Percentiles rank a stretch among this genome's conserved stretches.
Conservation (phyloP, 768 basidiomycete genomes). For the Termitomyces bulborhizus region DNA sequence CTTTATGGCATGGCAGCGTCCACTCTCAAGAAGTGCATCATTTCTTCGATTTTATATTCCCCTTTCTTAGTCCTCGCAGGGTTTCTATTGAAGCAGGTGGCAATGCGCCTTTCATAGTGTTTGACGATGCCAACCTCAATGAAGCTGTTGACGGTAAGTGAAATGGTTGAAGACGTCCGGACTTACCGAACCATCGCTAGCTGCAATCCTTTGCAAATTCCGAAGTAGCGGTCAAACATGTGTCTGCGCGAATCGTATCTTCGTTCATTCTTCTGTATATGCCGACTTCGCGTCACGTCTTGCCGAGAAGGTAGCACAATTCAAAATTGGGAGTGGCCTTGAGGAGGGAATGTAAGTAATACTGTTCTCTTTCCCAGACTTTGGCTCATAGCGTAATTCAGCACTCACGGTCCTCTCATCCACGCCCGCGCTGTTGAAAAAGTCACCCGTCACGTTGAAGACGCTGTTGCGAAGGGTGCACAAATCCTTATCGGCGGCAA, state of each 20-base stretch:
- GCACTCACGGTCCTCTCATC: slow-evolving; percentile 94
- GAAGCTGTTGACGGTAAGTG: slow-evolving; percentile 76
- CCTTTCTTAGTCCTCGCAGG: slow-evolving; percentile 17
- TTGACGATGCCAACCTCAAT: slow-evolving; percentile 92
- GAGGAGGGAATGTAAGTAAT: slow-evolving; percentile 61
- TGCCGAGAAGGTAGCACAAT: slow-evolving; percentile 72
- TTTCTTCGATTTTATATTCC: neutral
- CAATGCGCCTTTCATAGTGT: slow-evolving; percentile 95
- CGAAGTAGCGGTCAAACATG: slow-evolving; percentile 79
- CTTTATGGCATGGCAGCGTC: slow-evolving; percentile 67
- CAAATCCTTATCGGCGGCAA: slow-evolving; percentile 89
- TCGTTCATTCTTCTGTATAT: slow-evolving; percentile 86
- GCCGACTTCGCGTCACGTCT: slow-evolving; percentile 89
- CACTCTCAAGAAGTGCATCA: slow-evolving; percentile 73
- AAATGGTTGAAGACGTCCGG: neutral
- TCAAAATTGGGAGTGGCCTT: slow-evolving; percentile 87
- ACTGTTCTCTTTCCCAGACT: too few relatives aligned
- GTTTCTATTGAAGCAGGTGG: slow-evolving; percentile 87
- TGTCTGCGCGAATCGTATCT: slow-evolving; percentile 86
- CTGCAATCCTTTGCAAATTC: slow-evolving; percentile 76
- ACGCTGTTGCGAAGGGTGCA: slow-evolving; percentile 82
- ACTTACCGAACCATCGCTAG: slow-evolving; percentile 24
- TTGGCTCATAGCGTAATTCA: slow-evolving; percentile 18
- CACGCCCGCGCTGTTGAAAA: slow-evolving; percentile 83
- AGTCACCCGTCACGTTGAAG: slow-evolving; percentile 78